Percentiles rank a stretch among this genome's conserved stretches.
phyloP scores from a whole-genome alignment of 192 early-diverging fungal genomes.

The Chytriomyces sp. region DNA sequence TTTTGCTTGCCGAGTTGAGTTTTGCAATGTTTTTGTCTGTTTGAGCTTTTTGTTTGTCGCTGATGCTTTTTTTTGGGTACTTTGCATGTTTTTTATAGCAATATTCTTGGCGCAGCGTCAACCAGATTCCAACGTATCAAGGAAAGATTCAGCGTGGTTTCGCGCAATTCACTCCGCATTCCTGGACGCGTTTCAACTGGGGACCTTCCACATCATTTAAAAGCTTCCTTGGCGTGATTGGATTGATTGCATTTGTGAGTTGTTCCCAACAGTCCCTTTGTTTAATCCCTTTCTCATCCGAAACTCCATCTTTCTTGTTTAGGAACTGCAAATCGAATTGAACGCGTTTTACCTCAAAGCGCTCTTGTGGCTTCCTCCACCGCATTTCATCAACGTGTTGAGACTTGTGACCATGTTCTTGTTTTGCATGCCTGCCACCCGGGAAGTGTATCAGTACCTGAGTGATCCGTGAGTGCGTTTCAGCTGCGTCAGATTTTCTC shows the following conservation, averaged over 20 bases:
- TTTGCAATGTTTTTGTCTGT: conserved; percentile 26
- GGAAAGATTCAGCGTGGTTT: conserved; percentile 88
- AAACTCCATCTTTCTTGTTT: conserved; percentile 8
- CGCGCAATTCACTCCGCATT: conserved; percentile 92
- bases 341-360: conserved; percentile 96
- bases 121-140: conserved; percentile 79
- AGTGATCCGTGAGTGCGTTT: conserved; percentile 63
- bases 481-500: no score
- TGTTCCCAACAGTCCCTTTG: no score
- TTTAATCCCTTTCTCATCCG: conserved; percentile 12
- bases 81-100: conserved; percentile 44
- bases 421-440: conserved; percentile 81
- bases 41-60: background rate
- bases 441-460: conserved; percentile 92
- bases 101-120: conserved; percentile 93
- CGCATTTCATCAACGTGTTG: conserved; percentile 78
- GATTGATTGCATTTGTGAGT: conserved; percentile 74
- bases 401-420: conserved; percentile 83
- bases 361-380: conserved; percentile 89
- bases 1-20: conserved; percentile 77
- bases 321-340: conserved; percentile 82
- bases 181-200: conserved; percentile 95
- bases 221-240: conserved; percentile 81
- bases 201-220: conserved; percentile 85
- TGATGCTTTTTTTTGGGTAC: background rate